Percentiles rank a stretch among this genome's conserved stretches.
phyloP scores from a whole-genome alignment of 2,329 filamentous ascomycete species.

The Hypoxylon sp. region DNA sequence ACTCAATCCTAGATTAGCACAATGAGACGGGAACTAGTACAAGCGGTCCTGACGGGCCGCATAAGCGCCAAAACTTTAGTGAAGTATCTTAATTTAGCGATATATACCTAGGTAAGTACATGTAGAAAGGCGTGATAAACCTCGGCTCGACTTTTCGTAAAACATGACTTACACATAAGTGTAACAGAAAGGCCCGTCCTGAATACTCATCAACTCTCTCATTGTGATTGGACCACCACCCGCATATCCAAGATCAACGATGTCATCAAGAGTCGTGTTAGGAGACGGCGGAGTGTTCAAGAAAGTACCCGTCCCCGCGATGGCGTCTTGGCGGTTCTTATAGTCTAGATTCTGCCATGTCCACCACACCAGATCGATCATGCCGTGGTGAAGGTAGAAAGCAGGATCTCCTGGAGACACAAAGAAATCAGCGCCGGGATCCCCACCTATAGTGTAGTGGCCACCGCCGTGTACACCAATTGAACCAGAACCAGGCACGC shows the following conservation, averaged over 20 bases:
- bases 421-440: conserved; percentile 46
- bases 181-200: conserved; percentile 52
- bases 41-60: no score
- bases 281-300: conserved; percentile 46
- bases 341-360: conserved; percentile 45
- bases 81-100: no score
- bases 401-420: conserved; percentile 43
- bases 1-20: no score
- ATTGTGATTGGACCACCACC: conserved; percentile 46
- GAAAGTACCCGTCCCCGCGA: conserved; percentile 48
- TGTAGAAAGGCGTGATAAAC: no score
- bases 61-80: no score
- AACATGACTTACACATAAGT: conserved; percentile 41
- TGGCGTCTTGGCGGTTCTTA: conserved; percentile 29
- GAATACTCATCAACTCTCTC: conserved; percentile 50
- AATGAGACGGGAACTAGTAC: no score
- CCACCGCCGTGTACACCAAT: conserved; percentile 52
- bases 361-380: conserved; percentile 45
- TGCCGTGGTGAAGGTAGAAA: conserved; percentile 48
- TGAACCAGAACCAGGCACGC: conserved; percentile 45
- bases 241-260: conserved; percentile 46
- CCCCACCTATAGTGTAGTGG: conserved; percentile 53
- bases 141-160: background rate
- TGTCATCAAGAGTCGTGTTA: conserved; percentile 45
- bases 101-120: no score